A percentile compares a stretch with the other conserved stretches of the same genome.
Conservation (phyloP, 768 basidiomycete genomes). For the Russula lepida region DNA sequence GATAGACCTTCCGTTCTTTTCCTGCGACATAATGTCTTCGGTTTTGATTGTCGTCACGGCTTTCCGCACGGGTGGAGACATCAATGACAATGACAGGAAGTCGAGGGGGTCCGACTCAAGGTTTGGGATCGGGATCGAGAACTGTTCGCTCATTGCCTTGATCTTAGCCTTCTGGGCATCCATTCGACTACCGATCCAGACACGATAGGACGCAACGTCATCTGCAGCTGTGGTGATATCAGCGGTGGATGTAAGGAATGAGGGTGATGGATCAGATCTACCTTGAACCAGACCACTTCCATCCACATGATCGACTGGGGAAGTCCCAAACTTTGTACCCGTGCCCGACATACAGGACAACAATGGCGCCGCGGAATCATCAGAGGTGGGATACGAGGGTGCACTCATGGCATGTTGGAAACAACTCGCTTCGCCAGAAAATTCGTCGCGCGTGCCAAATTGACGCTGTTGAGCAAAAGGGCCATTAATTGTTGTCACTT, state of each 20-base stretch:
- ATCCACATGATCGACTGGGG: not conserved
- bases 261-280: not conserved
- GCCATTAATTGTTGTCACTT: not conserved
- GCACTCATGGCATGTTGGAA: not conserved
- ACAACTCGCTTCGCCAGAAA: not conserved
- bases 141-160: conserved; percentile 1
- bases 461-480: not conserved
- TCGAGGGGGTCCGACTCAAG: not conserved
- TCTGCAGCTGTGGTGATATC: not conserved
- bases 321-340: not conserved
- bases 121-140: conserved; percentile 8
- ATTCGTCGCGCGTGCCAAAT: not conserved
- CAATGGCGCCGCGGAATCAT: not conserved
- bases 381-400: not conserved
- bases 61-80: not conserved
- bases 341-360: not conserved
- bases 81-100: not conserved
- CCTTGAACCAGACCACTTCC: not conserved
- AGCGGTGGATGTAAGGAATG: not conserved
- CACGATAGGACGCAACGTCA: not conserved
- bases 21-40: too few relatives aligned
- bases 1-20: not conserved
- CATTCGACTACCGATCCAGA: conserved; percentile 1
- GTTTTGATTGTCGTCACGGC: not conserved
- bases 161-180: conserved; percentile 4